Conservation (phyloP, 73 alveolate genomes). For the Blepharisma japonicum region DNA sequence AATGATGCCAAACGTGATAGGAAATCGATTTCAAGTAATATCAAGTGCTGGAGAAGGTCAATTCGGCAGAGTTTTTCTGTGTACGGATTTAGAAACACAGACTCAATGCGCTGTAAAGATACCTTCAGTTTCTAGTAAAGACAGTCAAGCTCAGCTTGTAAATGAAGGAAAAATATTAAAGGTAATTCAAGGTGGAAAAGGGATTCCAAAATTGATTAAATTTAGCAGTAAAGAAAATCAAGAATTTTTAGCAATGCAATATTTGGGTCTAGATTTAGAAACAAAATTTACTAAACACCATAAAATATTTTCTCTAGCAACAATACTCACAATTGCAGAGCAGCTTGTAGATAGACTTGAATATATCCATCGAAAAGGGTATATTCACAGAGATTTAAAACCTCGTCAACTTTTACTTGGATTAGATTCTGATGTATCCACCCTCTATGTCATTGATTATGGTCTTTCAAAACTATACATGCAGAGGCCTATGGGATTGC, state of each 20-base stretch:
- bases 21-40: no score
- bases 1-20: no score
- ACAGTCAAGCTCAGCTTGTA: background rate
- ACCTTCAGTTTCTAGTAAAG: no score
- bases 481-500: slow-evolving; percentile 48
- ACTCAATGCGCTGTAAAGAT: no score
- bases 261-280: background rate
- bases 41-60: no score
- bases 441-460: slow-evolving; percentile 49
- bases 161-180: background rate
- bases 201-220: background rate
- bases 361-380: background rate
- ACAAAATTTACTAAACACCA: background rate
- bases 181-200: background rate
- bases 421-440: background rate
- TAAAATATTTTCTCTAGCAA: background rate
- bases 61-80: no score
- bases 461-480: slow-evolving; percentile 73
- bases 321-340: background rate
- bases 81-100: no score
- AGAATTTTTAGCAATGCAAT: background rate
- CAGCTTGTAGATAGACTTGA: slow-evolving; percentile 2
- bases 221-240: background rate
- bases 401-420: background rate
- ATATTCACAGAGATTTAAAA: background rate